A percentile compares a stretch with the other conserved stretches of the same genome.
Conservation (phyloP, 2,329 filamentous ascomycete genomes). For the Xylariaceae sp. region DNA sequence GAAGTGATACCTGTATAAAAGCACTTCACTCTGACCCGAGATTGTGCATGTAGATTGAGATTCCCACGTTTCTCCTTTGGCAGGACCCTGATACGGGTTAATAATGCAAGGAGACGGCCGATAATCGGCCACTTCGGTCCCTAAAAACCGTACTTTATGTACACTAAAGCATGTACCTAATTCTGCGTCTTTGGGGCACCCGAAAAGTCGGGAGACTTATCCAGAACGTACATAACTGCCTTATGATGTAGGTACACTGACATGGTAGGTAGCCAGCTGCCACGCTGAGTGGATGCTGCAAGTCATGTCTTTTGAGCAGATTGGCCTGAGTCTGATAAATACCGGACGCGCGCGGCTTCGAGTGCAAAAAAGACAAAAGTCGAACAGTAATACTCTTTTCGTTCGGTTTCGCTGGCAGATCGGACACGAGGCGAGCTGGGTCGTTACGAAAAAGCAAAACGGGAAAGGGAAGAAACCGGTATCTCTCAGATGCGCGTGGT, state of each 20-base stretch:
- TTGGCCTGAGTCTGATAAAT: constrained; percentile 20
- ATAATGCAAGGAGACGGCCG: background rate
- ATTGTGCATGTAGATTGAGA: too few species aligned
- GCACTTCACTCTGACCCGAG: too few species aligned
- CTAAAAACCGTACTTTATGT: background rate
- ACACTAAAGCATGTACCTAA: background rate
- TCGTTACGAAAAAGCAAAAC: background rate
- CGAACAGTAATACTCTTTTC: too few species aligned
- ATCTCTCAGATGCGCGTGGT: background rate
- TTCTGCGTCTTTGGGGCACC: background rate
- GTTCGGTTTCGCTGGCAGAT: too few species aligned
- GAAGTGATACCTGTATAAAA: too few species aligned
- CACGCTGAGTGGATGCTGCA: constrained; percentile 18
- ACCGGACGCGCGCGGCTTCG: constrained; percentile 17
- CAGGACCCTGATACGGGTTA: constrained; percentile 7
- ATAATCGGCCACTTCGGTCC: background rate
- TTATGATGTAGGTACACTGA: background rate
- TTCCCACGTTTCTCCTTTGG: background rate
- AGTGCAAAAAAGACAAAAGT: too few species aligned
- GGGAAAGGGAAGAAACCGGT: background rate
- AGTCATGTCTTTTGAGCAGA: constrained; percentile 25
- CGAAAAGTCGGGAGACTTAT: background rate
- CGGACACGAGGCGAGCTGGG: too few species aligned
- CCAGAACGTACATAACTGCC: background rate
- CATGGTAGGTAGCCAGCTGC: background rate